Evolutionary conservation across 345 rosid genomes (phyloP), one percentile per base, ranked within the genome.

Genomic region (Anacardium occidentale): DNA sequence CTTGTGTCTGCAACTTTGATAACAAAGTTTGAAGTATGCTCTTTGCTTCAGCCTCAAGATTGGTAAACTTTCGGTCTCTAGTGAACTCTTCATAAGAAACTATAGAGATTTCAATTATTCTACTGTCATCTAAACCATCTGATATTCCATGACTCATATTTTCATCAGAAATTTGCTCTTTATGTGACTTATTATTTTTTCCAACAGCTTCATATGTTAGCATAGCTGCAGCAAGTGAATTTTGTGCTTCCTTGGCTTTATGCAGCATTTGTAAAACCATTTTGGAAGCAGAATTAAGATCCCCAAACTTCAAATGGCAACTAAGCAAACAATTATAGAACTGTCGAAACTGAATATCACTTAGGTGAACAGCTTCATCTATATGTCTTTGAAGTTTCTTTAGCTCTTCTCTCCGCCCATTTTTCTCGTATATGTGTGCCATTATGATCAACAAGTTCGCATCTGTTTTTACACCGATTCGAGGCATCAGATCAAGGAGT

Each of bases 191-290:
- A 29, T 70, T 82, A 51, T 75, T 77, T 45, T 77, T 73, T 37
- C 77, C 62, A 59, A 45, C 59, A 56, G 66, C 70, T 55, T 72
- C 77, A 70, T 63, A 79, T 47, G 54, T 51, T 48, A 87, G 72
- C 2, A 75, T 76, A n/a, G 96, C 88, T 8, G 87, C 66, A 70
- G 97, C 92, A 78, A 92, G 88, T 53, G 92, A 84, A 75, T 90
- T 89, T 32, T 42, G 78, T 37, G 98, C 98, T 64, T 89, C 85
- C 74, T 89, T 92, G 73, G 94, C 95, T 72, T 83, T 86, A 69
- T 77, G 80, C 60, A 95, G 85, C 98, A 95, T 95, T 83, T 87
- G 83, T 78, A 95, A 67, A 66, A 95, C 97, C 99, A 95, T 92
- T 58, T 76, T 80, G 64, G 90, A 83, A 42, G 94, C 99, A 72